Evolutionary conservation across 345 rosid species (phyloP), one percentile per base, ranked within the genome.

Genomic region (Melaleuca quinquenervia): DNA sequence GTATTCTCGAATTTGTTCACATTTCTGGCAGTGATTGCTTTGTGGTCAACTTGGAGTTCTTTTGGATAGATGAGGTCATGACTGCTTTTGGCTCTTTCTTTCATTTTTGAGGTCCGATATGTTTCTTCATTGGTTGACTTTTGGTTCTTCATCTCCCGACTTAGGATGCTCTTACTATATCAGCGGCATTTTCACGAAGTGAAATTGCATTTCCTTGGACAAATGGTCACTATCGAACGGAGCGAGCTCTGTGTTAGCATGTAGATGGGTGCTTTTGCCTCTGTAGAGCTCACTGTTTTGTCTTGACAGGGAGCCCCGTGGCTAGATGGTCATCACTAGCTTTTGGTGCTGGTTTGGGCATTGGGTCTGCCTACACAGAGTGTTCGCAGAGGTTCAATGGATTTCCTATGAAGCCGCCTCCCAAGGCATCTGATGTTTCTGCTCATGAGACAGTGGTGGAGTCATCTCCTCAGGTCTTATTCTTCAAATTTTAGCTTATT

Each of bases 311-410:
- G 94, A 95, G 94, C 88, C 99, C 98, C 10, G 94, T 87, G 84
- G 90, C 94, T 55, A 95, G 98, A 75, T 94, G 98, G 99, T 96
- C 98, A 26, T 91, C 98, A 60, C 89, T 97, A 83, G 98, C 98
- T 29, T 95, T 97, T 78, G 98, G 98, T 89, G 98, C 99, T 86
- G 98, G 99, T 70, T 83, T 94, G 54, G 99, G 98, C 76, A 90
- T 96, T 90, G 99, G 99, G 52, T 96, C 98, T 74, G 98, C 99
- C 11, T 96, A 93, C 88, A 85, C 95, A 0, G 98, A 96, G 52
- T 96, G 98, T 87, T 90, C 94, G 89, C 95, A 78, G 76, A 82
- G 90, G 76, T 96, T 96, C 86, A 87, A 90, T 87, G 95, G 93
- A 24, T 90, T 92, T n/a, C 88, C 95, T 83, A 85, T 92, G 16